A percentile compares a stretch with the other conserved stretches of the same genome.
These are phyloP conservation scores for Cephaloascus albidus DNA, from an alignment of 805 yeast species.

Conservation along the genomic window DNA sequence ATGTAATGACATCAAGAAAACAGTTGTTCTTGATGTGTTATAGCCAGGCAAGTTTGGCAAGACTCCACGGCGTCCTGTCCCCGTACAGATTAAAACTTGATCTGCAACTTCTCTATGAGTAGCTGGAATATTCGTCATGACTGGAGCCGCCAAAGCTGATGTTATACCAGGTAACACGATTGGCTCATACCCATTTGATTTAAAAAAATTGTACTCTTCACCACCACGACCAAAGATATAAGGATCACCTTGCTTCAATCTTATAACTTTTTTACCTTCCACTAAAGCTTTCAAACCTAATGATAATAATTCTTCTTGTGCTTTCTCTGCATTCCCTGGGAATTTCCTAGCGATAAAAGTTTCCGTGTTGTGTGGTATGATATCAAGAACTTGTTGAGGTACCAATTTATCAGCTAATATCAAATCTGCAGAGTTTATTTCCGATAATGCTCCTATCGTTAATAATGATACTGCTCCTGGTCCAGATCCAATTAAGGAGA, in stretches of 20 bases:
- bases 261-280: conserved; percentile 69
- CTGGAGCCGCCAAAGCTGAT: conserved; percentile 84
- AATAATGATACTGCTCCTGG: conserved; percentile 82
- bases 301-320: conserved; percentile 76
- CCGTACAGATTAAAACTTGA: conserved; percentile 88
- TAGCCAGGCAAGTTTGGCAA: conserved; percentile 72
- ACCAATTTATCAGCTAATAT: conserved; percentile 87
- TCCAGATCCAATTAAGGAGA: conserved; percentile 88
- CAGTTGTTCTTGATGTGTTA: conserved; percentile 65
- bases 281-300: conserved; percentile 58
- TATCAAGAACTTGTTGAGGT: conserved; percentile 75
- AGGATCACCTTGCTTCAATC: conserved; percentile 95
- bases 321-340: conserved; percentile 94
- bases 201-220: conserved; percentile 73
- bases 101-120: conserved; percentile 90
- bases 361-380: conserved; percentile 71
- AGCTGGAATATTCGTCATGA: conserved; percentile 74
- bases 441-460: conserved; percentile 77
- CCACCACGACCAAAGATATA: conserved; percentile 96
- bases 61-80: conserved; percentile 85
- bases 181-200: conserved; percentile 59
- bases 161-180: conserved; percentile 80
- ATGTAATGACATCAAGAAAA: conserved; percentile 86
- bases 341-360: conserved; percentile 85
- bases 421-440: conserved; percentile 74